Base-by-base conservation (phyloP, 305 asterid genomes). In the Andrographis paniculata region DNA sequence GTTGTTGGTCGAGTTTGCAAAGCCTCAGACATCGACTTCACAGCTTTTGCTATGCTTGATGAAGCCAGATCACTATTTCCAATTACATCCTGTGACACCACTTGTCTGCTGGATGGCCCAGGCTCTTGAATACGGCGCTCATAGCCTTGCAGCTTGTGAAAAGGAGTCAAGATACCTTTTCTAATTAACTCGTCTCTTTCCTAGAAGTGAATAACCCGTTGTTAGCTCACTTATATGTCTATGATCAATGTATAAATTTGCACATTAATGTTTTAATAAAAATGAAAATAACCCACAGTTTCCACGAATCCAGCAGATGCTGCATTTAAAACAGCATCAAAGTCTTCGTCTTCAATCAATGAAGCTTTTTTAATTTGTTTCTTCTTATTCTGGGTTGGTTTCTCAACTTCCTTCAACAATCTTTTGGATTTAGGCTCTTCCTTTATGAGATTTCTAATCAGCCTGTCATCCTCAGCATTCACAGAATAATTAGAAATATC, bases 141-240 rank as follows among this genome's bases (percentile, higher is more conserved):
- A 59, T 78, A 89, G 45, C 98, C 98, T 67, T 75, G 80, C 64
- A 89, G 93, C 76, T 65, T 77, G 82, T 86, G 96, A 69, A 89
- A 89, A 50, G 98, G 98, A 45, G 98, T 86, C 44, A 85, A 69
- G 46, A 44, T 20, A 11, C 30, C 49, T 20, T 20, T 44, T 44
- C 27, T 15, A 44, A 44, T 14, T 30, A 44, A 19, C 49, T 44
- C 49, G 15, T 19, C 47, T 23, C 14, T 44, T 44, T 44, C 28
- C 28, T 23, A 42, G n/a, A 42, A 10, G 18, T 21, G 58, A 67
- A 64, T 48, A 33, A 42, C 17, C 27, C 16, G 41, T 45, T 39
- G 39, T 63, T 33, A 67, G 64, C 50, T 43, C 31, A 31, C 2
- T n/a, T 7, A 7, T 6, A 50, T 33, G 28, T 44, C 48, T 31